Conservation (phyloP, 2,329 filamentous ascomycete species). For the Penicillium brasilianum region DNA sequence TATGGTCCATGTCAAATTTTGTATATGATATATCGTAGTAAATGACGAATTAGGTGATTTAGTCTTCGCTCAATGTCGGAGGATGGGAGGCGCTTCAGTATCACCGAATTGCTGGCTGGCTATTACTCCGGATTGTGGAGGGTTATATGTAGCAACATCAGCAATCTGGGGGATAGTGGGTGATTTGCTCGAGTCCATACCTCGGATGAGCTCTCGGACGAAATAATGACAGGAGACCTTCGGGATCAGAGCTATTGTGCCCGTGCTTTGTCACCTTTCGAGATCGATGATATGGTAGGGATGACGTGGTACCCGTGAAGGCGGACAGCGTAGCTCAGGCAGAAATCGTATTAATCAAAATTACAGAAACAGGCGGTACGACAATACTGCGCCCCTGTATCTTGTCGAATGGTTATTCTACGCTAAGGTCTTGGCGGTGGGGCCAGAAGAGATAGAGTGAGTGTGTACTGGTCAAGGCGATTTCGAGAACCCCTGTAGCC, state of each 20-base stretch:
- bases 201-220: neutral
- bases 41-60: neutral
- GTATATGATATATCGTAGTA: neutral
- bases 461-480: neutral
- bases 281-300: neutral
- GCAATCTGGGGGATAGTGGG: neutral
- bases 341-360: neutral
- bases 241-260: neutral
- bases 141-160: neutral
- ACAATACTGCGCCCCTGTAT: too few relatives aligned
- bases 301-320: too few relatives aligned
- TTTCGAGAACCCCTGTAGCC: neutral
- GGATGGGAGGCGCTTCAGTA: neutral
- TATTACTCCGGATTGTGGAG: neutral
- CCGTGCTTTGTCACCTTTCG: neutral
- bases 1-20: neutral
- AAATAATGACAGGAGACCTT: neutral
- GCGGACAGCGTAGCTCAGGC: neutral
- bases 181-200: neutral
- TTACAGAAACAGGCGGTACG: too few relatives aligned
- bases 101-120: neutral
- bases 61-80: neutral
- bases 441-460: neutral
- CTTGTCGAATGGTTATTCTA: too few relatives aligned
- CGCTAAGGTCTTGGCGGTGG: neutral